Percentiles rank a stretch among this genome's conserved stretches.
phyloP scores from a whole-genome alignment of 495 filamentous ascomycete genomes.

The Tuber indicum region DNA sequence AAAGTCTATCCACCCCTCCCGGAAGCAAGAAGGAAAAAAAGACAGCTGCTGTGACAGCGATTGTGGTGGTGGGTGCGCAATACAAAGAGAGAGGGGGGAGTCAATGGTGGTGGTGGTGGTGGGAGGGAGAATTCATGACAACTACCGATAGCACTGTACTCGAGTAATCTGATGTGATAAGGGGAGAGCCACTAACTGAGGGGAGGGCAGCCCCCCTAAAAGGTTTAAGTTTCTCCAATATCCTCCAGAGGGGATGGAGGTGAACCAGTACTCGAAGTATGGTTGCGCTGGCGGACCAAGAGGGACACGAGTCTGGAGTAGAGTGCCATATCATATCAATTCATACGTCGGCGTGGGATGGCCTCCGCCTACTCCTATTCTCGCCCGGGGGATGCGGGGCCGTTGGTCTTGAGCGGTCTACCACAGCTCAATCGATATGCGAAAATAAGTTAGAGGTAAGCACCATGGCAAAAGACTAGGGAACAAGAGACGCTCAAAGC shows the following conservation, averaged over 20 bases:
- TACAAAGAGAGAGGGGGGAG: neutral
- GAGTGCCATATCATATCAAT: neutral
- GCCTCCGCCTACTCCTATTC: neutral
- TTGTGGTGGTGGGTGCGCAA: neutral
- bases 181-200: neutral
- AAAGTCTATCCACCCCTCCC: constrained; percentile 21
- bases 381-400: neutral
- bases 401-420: neutral
- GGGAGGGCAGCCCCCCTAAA: neutral
- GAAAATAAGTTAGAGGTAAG: neutral
- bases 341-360: neutral
- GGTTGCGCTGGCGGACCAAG: constrained; percentile 1
- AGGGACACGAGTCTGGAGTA: neutral
- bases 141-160: neutral
- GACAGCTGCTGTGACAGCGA: neutral
- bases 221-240: neutral
- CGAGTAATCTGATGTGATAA: neutral
- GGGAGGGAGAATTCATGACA: neutral
- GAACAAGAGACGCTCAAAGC: constrained; percentile 20
- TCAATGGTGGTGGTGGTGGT: neutral
- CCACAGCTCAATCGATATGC: neutral
- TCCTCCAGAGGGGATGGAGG: neutral
- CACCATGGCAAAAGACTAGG: neutral
- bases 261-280: neutral
- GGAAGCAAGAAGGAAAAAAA: constrained; percentile 2